Evolutionary conservation across 2,329 filamentous ascomycete genomes (phyloP).

Genomic region (Sphaerulina vaccinii): DNA sequence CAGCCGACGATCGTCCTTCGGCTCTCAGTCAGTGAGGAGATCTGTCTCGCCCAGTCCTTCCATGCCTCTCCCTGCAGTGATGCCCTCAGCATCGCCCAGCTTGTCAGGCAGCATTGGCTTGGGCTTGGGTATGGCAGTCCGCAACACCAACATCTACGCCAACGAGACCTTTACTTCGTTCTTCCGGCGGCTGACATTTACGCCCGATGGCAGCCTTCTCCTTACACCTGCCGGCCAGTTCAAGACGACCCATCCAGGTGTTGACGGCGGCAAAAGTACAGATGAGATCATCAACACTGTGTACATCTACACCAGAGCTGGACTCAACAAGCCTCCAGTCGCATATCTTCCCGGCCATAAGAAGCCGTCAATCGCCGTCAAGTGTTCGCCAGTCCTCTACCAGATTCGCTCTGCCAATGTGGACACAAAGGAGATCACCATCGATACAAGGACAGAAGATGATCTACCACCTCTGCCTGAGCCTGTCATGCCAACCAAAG

Average conservation of each 20-base stretch:
- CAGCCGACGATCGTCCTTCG: slow-evolving; percentile 91
- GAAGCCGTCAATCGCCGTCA: slow-evolving; percentile 94
- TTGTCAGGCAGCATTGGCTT: slow-evolving; percentile 58
- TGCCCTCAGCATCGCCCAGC: slow-evolving; percentile 88
- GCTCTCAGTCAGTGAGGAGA: slow-evolving; percentile 65
- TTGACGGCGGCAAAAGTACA: slow-evolving; percentile 68
- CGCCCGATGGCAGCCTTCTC: slow-evolving; percentile 88
- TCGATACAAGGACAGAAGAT: slow-evolving; percentile 88
- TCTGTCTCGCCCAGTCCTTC: slow-evolving; percentile 85
- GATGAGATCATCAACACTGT: slow-evolving; percentile 96
- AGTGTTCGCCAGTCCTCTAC: slow-evolving; percentile 89
- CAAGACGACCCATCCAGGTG: slow-evolving; percentile 70
- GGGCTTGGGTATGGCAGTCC: slow-evolving; percentile 53
- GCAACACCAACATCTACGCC: slow-evolving; percentile 87
- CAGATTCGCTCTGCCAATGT: slow-evolving; percentile 65
- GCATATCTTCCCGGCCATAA: slow-evolving; percentile 95
- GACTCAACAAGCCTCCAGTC: slow-evolving; percentile 93
- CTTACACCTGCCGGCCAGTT: slow-evolving; percentile 95
- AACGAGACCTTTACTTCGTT: slow-evolving; percentile 98
- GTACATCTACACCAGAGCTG: slow-evolving; percentile 94
- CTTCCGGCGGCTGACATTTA: slow-evolving; percentile 89
- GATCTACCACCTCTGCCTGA: slow-evolving; percentile 81
- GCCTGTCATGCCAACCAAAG: slow-evolving; percentile 59
- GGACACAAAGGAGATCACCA: slow-evolving; percentile 84
- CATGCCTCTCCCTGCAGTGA: slow-evolving; percentile 81